Evolutionary conservation across 495 filamentous ascomycete species (phyloP), one percentile per base, ranked within the genome.

Genomic region (Trichoderma virens): DNA sequence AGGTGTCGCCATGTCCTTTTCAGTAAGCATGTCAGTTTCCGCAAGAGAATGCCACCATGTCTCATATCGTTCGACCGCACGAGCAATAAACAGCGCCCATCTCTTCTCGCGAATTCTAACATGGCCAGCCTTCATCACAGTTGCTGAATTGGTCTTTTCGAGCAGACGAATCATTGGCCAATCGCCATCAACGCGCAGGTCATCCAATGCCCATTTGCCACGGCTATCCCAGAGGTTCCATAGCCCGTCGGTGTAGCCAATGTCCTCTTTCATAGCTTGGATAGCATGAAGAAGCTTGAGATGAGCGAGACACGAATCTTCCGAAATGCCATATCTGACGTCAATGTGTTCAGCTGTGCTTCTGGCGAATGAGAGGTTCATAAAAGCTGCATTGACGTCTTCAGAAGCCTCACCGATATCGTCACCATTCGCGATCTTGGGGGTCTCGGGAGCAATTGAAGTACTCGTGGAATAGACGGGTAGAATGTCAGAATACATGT

Each of bases 271-370:
- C 56, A 90, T 72, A 56, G 77, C 72, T 62, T 84, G 75, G 59
- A 90, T 80, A 7, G 80, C 79, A 64, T 84, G 81, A 9, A 91
- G 79, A 3, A 91, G 74, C 70, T 86, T 86, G 2, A 91, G 76
- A 73, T 91, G 88, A 23, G 80, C 83, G 23, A 86, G 78, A 68
- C 84, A 88, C 5, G 66, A 35, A 18, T 72, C 65, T 14, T 67
- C 39, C 41, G 27, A 51, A 18, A 56, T 30, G 27, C 9, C 25
- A 3, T 30, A 56, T n/a, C 51, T 56, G 25, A 56, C 9, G 25
- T 56, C 51, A 16, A 56, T 13, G 11, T 30, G 23, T 2, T 56
- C 25, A 2, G 23, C 25, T 9, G 25, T 5, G 11, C 25, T 28
- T 28, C 16, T 13, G 8, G 28, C 3, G 51, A 56, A 56, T 3